Conservation (phyloP, 257 asterid species). For the Ligustrum vulgare region DNA sequence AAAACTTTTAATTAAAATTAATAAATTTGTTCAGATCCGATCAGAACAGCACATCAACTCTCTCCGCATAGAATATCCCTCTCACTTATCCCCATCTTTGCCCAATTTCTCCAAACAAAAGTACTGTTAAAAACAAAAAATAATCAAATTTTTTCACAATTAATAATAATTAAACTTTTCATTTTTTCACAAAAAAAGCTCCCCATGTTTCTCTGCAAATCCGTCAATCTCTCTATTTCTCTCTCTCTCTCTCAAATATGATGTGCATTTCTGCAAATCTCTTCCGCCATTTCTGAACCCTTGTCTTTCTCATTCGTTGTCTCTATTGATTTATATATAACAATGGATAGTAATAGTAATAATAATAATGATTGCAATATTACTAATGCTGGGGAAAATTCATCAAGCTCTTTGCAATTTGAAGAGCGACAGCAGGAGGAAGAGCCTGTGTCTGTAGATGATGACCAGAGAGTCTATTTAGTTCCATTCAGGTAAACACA, state of each 20-base stretch:
- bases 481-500: conserved; percentile 77
- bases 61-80: too few species aligned
- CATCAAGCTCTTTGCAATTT: conserved; percentile 35
- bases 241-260: conserved; percentile 36
- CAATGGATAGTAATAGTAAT: conserved; percentile 25
- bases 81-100: too few species aligned
- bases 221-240: conserved; percentile 45
- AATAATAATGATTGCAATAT: conserved; percentile 29
- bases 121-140: too few species aligned
- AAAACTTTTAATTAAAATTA: too few species aligned
- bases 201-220: conserved; percentile 48
- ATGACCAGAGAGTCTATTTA: conserved; percentile 77
- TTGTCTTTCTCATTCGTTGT: conserved; percentile 40
- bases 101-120: too few species aligned
- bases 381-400: conserved; percentile 40
- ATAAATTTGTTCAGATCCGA: too few species aligned
- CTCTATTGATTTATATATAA: conserved; percentile 24
- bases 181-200: conserved; percentile 33
- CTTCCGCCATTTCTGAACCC: conserved; percentile 69
- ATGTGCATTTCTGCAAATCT: conserved; percentile 56
- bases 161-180: background rate
- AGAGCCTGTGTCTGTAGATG: conserved; percentile 43
- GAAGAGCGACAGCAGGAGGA: conserved; percentile 36
- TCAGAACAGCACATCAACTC: too few species aligned
- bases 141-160: too few species aligned